Percentiles rank a stretch among this genome's conserved stretches.
Conservation (phyloP, 768 basidiomycete species). For the Tylopilus balloui region DNA sequence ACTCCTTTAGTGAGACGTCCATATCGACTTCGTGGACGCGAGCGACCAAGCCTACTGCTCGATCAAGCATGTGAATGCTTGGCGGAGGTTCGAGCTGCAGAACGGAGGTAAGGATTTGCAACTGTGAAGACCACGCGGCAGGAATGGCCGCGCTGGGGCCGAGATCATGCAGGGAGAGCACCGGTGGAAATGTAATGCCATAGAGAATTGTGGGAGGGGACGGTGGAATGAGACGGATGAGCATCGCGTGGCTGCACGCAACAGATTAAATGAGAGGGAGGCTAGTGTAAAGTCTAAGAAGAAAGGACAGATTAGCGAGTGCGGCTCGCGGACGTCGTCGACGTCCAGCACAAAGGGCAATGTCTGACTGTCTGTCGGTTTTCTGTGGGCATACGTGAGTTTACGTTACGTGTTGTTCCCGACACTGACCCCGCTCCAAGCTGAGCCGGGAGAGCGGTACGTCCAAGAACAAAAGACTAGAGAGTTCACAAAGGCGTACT, state of each 20-base stretch:
- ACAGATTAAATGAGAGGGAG: slow-evolving; percentile 23
- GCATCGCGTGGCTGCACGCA: slow-evolving; percentile 37
- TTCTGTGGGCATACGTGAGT: slow-evolving; percentile 29
- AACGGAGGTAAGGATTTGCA: slow-evolving; percentile 43
- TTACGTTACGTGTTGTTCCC: slow-evolving; percentile 27
- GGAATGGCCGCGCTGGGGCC: slow-evolving; percentile 36
- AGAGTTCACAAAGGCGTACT: neutral
- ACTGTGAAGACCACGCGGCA: slow-evolving; percentile 49
- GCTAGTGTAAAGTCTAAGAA: slow-evolving; percentile 24
- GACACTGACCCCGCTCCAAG: slow-evolving; percentile 8
- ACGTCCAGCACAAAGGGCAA: slow-evolving; percentile 29
- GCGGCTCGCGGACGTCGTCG: slow-evolving; percentile 21
- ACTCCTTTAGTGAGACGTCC: slow-evolving; percentile 45
- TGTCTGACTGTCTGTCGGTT: slow-evolving; percentile 19
- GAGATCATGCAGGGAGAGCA: slow-evolving; percentile 36
- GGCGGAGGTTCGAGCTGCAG: slow-evolving; percentile 52
- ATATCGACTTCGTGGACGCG: slow-evolving; percentile 59
- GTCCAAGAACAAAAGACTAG: neutral
- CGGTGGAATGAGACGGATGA: slow-evolving; percentile 49
- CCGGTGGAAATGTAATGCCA: slow-evolving; percentile 45
- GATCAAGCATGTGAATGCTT: slow-evolving; percentile 55
- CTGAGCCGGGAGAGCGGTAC: neutral
- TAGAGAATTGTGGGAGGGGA: slow-evolving; percentile 54
- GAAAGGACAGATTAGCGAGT: slow-evolving; percentile 2
- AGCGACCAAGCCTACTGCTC: slow-evolving; percentile 51